Base-by-base conservation (phyloP, 352 stramenopile species). In the Lagenidium sp. region DNA sequence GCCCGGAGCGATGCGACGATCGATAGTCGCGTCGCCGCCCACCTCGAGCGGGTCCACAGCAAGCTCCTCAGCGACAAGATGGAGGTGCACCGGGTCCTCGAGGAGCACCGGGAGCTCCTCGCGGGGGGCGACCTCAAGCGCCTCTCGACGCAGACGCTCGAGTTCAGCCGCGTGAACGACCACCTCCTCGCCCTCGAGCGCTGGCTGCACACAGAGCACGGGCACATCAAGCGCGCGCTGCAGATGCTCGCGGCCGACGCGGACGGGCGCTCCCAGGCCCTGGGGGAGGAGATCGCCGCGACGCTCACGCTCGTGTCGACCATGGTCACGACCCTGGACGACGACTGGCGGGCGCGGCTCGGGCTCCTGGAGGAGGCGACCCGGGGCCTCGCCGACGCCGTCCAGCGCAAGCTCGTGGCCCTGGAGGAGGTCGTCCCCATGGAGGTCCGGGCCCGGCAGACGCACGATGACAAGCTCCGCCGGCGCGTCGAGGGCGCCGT, bases 341-440 rank as follows among this genome's bases (percentile, higher is more conserved):
- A 80, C 15, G 54, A 71, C 3, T 37, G 59, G 23, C 42, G 36
- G 0, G 7, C 34, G 8, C 59, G 63, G 19, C 26, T 72, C 2
- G 35, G 50, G 1, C 63, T 66, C 15, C 13, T 81, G 8, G 36
- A 58, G 1, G 56, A 70, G 5, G 62, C 62, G 0, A 44, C 70
- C 4, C 28, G 20, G 0, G 72, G 84, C 5, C 54, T 70, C 10
- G 50, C 69, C 5, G 46, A 48, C 3, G 24, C 24, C 12, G 42
- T 83, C 4, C 72, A 85, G 34, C 50, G 41, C 8, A 78, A 79
- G 32, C 23, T 85, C 2, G 43, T 42, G 30, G 70, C 65, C 15
- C 40, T 89, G 1, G 73, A 89, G 53, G 66, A 79, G 42, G 64
- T 79, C 21, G 45, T 89, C 23, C 71, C 65, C 6, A 47, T 86